Evolutionary conservation across 2,329 filamentous ascomycete species (phyloP).

Genomic region (Raffaelea ambrosiae): DNA sequence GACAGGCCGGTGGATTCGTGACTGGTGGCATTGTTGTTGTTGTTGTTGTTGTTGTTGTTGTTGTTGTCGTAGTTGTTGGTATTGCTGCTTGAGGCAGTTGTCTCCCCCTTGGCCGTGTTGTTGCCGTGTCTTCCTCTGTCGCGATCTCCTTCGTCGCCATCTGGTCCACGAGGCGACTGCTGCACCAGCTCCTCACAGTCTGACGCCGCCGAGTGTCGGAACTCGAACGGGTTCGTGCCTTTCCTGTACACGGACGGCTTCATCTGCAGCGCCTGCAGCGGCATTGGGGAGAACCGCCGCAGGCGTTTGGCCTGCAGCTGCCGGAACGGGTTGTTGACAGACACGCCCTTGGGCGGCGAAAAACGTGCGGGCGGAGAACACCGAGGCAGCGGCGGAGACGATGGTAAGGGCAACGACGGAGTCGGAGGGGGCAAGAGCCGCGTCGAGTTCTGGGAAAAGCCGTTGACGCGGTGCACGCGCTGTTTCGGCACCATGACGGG

Average conservation of each 20-base stretch:
- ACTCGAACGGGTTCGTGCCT: conserved; percentile 8
- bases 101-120: no score
- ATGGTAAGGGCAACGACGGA: background rate
- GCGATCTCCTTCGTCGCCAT: background rate
- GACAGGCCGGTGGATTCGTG: background rate
- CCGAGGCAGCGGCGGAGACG: no score
- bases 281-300: conserved; percentile 7
- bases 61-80: background rate
- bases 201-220: conserved; percentile 6
- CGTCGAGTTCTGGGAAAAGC: conserved; percentile 16
- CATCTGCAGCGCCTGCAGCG: background rate
- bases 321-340: conserved; percentile 10
- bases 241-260: conserved; percentile 1
- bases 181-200: background rate
- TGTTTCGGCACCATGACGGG: conserved; percentile 21
- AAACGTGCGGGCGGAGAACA: no score
- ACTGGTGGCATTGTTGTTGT: background rate
- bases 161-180: no score
- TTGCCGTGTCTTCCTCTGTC: no score
- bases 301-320: conserved; percentile 2
- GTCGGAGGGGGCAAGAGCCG: conserved; percentile 14
- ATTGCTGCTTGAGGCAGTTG: background rate
- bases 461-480: conserved; percentile 22
- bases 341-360: no score
- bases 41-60: background rate